A percentile compares a stretch with the other conserved stretches of the same genome.
Conservation (phyloP, 345 rosid species). For the Heritiera fomes region DNA sequence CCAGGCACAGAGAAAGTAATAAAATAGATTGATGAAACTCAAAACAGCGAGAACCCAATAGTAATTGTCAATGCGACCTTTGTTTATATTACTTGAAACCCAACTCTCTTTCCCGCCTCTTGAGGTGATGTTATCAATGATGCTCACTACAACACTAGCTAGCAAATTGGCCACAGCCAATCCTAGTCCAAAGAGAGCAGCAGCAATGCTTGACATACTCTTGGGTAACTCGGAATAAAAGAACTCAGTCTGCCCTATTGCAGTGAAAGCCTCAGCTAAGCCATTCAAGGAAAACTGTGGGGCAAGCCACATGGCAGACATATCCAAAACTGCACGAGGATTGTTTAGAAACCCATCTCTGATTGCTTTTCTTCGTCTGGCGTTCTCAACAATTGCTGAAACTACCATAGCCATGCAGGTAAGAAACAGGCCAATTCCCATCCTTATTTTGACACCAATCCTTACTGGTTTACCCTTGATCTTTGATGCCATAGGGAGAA, state of each 20-base stretch:
- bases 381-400: constrained; percentile 56
- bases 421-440: constrained; percentile 69
- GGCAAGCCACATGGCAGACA: constrained; percentile 86
- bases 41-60: constrained; percentile 66
- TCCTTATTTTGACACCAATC: constrained; percentile 54
- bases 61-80: constrained; percentile 70
- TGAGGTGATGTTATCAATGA: constrained; percentile 39
- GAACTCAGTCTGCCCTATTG: constrained; percentile 76
- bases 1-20: constrained; percentile 68
- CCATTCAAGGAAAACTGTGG: constrained; percentile 66
- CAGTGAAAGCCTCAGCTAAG: constrained; percentile 68
- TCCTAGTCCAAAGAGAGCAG: constrained; percentile 60
- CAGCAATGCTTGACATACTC: constrained; percentile 74
- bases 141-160: constrained; percentile 53
- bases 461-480: constrained; percentile 54
- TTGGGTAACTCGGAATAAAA: constrained; percentile 78
- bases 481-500: constrained; percentile 59
- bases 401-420: constrained; percentile 63
- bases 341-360: constrained; percentile 49
- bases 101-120: constrained; percentile 56
- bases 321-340: constrained; percentile 38
- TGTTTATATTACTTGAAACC: constrained; percentile 70
- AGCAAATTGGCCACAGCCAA: constrained; percentile 61
- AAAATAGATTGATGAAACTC: constrained; percentile 59
- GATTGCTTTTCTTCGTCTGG: constrained; percentile 59